Conservation (phyloP, 2,329 filamentous ascomycete species). For the Clonostachys sp. region DNA sequence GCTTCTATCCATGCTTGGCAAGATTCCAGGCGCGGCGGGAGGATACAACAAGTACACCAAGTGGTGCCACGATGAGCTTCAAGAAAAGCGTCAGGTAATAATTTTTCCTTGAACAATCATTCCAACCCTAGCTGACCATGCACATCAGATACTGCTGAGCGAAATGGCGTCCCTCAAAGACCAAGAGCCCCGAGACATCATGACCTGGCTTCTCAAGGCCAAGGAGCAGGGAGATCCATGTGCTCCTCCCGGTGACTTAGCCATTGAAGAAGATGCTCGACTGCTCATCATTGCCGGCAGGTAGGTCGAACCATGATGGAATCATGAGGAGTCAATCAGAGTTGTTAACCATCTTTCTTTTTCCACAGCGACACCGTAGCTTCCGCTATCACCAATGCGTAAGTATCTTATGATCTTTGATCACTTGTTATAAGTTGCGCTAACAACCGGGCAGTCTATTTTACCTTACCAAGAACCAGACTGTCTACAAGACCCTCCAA, state of each 20-base stretch:
- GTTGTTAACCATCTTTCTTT: neutral
- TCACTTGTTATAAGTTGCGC: no score
- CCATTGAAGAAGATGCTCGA: conserved; percentile 2
- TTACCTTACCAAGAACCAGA: conserved; percentile 3
- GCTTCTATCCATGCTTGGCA: conserved; percentile 3
- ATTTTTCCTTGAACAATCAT: neutral
- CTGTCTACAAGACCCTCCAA: conserved; percentile 1
- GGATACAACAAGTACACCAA: conserved; percentile 1
- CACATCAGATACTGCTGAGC: neutral
- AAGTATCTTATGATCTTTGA: neutral
- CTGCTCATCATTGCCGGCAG: conserved; percentile 4
- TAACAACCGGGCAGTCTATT: neutral
- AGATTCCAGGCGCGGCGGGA: conserved; percentile 1
- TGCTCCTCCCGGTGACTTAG: conserved; percentile 1
- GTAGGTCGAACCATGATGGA: neutral
- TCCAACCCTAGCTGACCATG: neutral
- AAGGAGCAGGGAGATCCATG: neutral
- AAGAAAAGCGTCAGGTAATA: conserved; percentile 1
- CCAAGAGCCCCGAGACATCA: conserved; percentile 1
- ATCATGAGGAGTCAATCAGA: neutral
- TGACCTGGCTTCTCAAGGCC: conserved; percentile 1
- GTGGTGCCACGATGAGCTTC: conserved; percentile 1
- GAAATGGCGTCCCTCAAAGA: neutral
- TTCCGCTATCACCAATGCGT: conserved; percentile 2
- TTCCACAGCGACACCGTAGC: conserved; percentile 1